Evolutionary conservation across 805 yeast species (phyloP), one percentile per base, ranked within the genome.

Genomic region (Ogataea corticis): DNA sequence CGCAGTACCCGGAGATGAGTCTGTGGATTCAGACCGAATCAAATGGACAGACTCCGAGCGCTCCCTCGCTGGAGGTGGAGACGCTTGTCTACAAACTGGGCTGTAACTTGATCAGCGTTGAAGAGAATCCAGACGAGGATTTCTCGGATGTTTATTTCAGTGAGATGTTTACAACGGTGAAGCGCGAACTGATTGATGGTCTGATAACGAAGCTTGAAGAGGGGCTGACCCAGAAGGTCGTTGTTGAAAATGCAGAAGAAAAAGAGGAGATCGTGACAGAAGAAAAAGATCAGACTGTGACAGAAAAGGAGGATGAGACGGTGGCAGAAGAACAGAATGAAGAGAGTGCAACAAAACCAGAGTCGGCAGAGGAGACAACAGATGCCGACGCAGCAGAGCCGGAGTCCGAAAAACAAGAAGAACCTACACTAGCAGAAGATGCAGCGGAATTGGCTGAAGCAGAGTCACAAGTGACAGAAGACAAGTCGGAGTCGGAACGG

Each of bases 111-210:
- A 39, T 50, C 13, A 37, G 18, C n/a, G 38, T 46, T 7, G 42
- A 44, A 3, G 53, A 44, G 2, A 46, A 41, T 30, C 48, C 51
- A 1, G 49, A 45, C 2, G 57, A 52, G n/a, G 65, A 62, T 38
- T 62, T 54, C 41, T 52, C 65, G 1, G 64, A 63, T 46, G 55
- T 61, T n/a, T 65, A 56, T 32, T 44, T 55, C 31, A 46, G 51
- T 19, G 38, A 41, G 2, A 42, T 48, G 17, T 63, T 62, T 37
- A 42, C 42, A 1, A 40, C 30, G 1, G 48, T 49, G 6, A 56
- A 54, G 31, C 9, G 12, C 2, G 44, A 23, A 2, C 38, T 56
- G 14, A 35, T 61, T 11, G 47, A 54, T n/a, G 42, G 38, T 14
- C 34, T 61, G 14, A 34, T 54, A 6, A 19, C 28, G 38, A 13